A percentile compares a stretch with the other conserved stretches of the same genome.
Evolutionary conservation across 139 green algal genomes (phyloP).

Genomic region (Closterium sp.): DNA sequence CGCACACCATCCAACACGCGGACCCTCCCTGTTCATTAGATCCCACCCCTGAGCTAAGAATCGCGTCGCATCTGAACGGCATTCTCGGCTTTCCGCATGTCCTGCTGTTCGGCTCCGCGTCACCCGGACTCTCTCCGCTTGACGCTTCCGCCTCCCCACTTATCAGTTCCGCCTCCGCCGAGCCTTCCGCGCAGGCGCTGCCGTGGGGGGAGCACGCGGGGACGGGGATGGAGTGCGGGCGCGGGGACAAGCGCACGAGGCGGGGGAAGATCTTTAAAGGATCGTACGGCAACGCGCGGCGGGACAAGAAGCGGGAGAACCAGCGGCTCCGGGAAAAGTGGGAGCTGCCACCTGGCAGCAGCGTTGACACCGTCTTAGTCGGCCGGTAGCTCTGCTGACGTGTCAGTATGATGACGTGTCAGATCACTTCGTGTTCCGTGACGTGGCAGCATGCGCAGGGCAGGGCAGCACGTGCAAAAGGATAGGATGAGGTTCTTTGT

Average conservation of each 20-base stretch:
- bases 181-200: background rate
- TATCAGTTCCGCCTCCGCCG: no score
- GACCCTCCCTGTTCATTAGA: background rate
- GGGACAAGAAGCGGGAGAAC: background rate
- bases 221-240: background rate
- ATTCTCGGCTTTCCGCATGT: background rate
- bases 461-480: no score
- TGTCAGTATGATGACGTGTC: no score
- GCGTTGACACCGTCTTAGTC: background rate
- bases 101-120: background rate
- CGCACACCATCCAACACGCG: background rate
- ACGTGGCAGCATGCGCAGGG: background rate
- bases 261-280: conserved; percentile 6
- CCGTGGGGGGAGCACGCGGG: background rate
- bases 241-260: conserved; percentile 13
- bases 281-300: conserved; percentile 3
- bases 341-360: background rate
- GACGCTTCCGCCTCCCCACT: background rate
- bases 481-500: background rate
- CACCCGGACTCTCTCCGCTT: background rate
- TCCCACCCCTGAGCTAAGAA: background rate
- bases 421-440: background rate
- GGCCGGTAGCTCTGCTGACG: background rate
- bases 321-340: background rate
- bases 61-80: background rate